phyloP scores from a whole-genome alignment of 2,329 filamentous ascomycete species.

The Penicillium occitanis region DNA sequence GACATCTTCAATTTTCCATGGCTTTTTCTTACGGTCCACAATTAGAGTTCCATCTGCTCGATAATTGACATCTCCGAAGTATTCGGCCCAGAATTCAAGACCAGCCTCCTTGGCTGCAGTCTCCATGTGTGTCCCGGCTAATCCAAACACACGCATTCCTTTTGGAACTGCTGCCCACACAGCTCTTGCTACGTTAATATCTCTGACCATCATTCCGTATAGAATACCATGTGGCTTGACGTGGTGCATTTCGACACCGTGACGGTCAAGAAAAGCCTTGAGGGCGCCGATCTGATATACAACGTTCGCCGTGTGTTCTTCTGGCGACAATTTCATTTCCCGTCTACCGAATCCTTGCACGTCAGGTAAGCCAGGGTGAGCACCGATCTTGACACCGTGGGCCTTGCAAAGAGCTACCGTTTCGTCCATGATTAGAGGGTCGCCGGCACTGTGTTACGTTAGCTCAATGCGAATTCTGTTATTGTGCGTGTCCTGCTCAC shows the following conservation, averaged over 20 bases:
- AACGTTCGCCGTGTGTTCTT: constrained; percentile 58
- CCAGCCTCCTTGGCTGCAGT: constrained; percentile 54
- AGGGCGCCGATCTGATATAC: constrained; percentile 65
- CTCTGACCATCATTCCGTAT: constrained; percentile 58
- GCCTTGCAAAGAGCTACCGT: constrained; percentile 60
- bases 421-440: constrained; percentile 64
- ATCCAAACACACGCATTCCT: constrained; percentile 54
- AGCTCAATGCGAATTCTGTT: neutral
- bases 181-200: constrained; percentile 53
- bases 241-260: constrained; percentile 58
- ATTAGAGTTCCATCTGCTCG: constrained; percentile 52
- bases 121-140: constrained; percentile 57
- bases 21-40: constrained; percentile 56
- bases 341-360: constrained; percentile 64
- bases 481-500: neutral
- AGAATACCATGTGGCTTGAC: constrained; percentile 64
- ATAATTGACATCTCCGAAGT: constrained; percentile 60
- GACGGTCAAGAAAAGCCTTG: constrained; percentile 58
- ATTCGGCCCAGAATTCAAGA: constrained; percentile 55
- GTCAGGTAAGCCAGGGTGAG: constrained; percentile 66
- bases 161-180: constrained; percentile 55
- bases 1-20: constrained; percentile 3
- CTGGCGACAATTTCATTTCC: constrained; percentile 59
- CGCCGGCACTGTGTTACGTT: constrained; percentile 35
- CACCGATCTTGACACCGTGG: constrained; percentile 58